These are phyloP conservation scores for Yarrowia yakushimensis DNA, from an alignment of 805 yeast genomes.

Conservation along the genomic window DNA sequence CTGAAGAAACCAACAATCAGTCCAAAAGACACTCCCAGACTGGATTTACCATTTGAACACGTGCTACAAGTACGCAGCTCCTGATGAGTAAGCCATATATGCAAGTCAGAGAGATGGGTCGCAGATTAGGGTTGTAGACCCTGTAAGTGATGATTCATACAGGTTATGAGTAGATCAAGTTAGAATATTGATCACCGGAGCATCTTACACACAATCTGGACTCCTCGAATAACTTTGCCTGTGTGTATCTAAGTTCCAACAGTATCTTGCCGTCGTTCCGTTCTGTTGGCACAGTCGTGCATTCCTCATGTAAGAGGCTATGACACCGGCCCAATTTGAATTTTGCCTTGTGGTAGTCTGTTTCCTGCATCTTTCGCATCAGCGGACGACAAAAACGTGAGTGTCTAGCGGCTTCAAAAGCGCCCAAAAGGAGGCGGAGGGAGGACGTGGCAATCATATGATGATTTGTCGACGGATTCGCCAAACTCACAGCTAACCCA, in stretches of 20 bases:
- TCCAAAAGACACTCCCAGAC: too few species aligned
- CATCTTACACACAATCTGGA: too few species aligned
- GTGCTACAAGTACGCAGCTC: background rate
- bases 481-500: background rate
- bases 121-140: background rate
- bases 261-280: background rate
- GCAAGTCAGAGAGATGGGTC: background rate
- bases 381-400: slow-evolving; percentile 24
- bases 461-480: background rate
- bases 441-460: background rate
- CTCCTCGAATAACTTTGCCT: too few species aligned
- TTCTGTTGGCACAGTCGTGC: background rate
- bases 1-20: background rate
- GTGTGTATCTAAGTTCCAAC: too few species aligned
- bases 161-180: background rate
- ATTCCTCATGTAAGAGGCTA: slow-evolving; percentile 9
- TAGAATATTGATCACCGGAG: too few species aligned
- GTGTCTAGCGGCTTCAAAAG: background rate
- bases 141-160: background rate
- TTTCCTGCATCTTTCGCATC: slow-evolving; percentile 18
- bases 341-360: slow-evolving; percentile 12
- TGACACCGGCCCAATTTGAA: slow-evolving; percentile 7
- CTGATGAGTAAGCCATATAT: background rate
- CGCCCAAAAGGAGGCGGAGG: background rate
- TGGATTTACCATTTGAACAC: too few species aligned